phyloP scores from a whole-genome alignment of 169 alveolate genomes.

The Cryptosporidium canis region DNA sequence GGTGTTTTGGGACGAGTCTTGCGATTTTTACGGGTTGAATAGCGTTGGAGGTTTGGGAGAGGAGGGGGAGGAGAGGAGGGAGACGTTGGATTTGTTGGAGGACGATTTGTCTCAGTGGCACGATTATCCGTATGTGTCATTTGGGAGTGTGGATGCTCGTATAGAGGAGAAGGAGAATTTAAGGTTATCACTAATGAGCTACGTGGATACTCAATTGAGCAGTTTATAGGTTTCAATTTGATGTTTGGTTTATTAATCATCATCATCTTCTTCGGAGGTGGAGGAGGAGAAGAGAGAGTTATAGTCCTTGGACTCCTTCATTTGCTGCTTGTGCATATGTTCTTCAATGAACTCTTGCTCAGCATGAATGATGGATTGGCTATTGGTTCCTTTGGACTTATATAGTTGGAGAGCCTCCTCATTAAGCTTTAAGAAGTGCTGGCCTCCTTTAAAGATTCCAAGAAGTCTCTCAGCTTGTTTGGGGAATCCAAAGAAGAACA shows the following conservation, averaged over 20 bases:
- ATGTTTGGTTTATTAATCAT: too few relatives aligned
- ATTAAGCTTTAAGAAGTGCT: constrained; percentile 85
- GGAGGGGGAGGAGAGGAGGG: neutral
- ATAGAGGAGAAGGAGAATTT: constrained; percentile 33
- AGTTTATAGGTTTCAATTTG: constrained; percentile 6
- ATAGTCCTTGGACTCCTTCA: constrained; percentile 29
- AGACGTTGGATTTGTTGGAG: constrained; percentile 4
- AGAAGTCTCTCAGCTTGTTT: constrained; percentile 83
- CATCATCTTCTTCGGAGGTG: constrained; percentile 6
- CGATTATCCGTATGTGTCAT: constrained; percentile 63
- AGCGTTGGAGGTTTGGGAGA: neutral
- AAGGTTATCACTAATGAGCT: constrained; percentile 45
- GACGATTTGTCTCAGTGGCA: constrained; percentile 64
- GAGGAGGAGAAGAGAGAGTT: neutral
- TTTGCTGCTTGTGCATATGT: neutral
- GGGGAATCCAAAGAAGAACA: constrained; percentile 85
- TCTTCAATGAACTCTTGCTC: constrained; percentile 60
- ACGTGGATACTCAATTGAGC: constrained; percentile 60
- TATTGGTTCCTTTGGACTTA: constrained; percentile 74
- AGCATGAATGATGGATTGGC: constrained; percentile 64
- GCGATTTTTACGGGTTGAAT: constrained; percentile 18
- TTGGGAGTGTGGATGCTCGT: constrained; percentile 22
- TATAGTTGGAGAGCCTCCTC: constrained; percentile 82
- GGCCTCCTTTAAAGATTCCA: constrained; percentile 89
- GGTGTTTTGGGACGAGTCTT: constrained; percentile 61